A percentile compares a stretch with the other conserved stretches of the same genome.
These are phyloP conservation scores for Metschnikowia sp. DNA, from an alignment of 805 yeast genomes.

Conservation along the genomic window DNA sequence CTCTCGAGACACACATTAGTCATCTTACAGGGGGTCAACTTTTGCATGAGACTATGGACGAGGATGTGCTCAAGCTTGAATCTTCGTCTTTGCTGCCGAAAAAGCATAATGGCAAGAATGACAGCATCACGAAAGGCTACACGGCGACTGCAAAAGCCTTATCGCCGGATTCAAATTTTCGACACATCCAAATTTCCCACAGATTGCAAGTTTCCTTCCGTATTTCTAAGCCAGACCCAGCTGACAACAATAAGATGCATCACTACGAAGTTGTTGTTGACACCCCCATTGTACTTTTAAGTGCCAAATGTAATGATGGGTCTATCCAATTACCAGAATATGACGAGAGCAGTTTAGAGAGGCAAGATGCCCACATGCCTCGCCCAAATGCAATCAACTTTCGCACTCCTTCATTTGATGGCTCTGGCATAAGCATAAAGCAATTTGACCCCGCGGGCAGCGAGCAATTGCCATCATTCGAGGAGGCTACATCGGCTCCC, in stretches of 20 bases:
- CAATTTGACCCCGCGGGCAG: constrained; percentile 21
- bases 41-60: constrained; percentile 10
- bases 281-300: constrained; percentile 57
- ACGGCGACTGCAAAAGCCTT: constrained; percentile 40
- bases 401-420: constrained; percentile 37
- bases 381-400: constrained; percentile 26
- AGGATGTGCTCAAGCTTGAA: constrained; percentile 29
- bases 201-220: constrained; percentile 68
- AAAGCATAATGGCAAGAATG: constrained; percentile 20
- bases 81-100: constrained; percentile 30
- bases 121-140: constrained; percentile 34
- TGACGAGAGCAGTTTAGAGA: constrained; percentile 21
- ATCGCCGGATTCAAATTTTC: constrained; percentile 62
- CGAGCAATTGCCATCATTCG: constrained; percentile 56
- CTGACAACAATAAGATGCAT: constrained; percentile 47
- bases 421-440: constrained; percentile 31
- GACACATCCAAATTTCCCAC: constrained; percentile 62
- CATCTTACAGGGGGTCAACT: constrained; percentile 17
- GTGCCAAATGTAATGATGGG: constrained; percentile 40
- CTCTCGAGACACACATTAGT: constrained; percentile 37
- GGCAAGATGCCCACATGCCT: not conserved
- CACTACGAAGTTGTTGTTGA: constrained; percentile 81
- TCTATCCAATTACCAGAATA: constrained; percentile 41
- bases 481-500: constrained; percentile 57
- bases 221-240: constrained; percentile 58